Evolutionary conservation across 257 asterid species (phyloP), one percentile per base, ranked within the genome.

Genomic region (Solanum chilense): DNA sequence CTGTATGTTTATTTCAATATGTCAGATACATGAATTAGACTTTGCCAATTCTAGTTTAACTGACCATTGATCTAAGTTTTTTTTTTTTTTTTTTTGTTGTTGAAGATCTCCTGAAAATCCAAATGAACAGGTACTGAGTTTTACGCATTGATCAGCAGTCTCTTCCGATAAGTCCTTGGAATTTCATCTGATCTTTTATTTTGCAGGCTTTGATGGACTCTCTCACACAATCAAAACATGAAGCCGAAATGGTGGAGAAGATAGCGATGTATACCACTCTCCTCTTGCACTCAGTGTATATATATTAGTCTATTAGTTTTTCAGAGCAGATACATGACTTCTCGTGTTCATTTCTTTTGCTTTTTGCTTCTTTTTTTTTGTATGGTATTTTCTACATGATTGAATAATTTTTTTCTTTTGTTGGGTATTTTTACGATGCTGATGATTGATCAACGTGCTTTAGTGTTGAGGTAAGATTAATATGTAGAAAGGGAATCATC

Each of bases 401-500:
- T 68, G 60, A 33, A 37, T 70, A 5, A 16, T 18, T 44, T 49
- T 49, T 49, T 5, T 68, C 37, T 56, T 66, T 52, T 56, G 16
- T 31, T 68, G 33, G 45, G 35, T 69, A 49, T 70, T 52, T 70
- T 73, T 82, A 45, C 47, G 20, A 82, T 70, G 86, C 39, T 71
- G 89, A 82, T 62, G 31, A n/a, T 90, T 58, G 87, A 75, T 52
- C 88, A 68, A 90, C 62, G 12, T 14, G 69, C 11, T 42, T 69
- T 94, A 94, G 98, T 1, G 90, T 88, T 5, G 97, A 93, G 98
- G 98, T 94, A 88, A 86, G 75, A 82, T 49, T 44, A 77, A 44
- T 25, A 77, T 77, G 47, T 77, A n/a, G 35, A 44, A 77, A 77
- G 41, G 39, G 21, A 15, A 21, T 45, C 84, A 27, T 27, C 27